Base-by-base conservation (phyloP, 2,329 filamentous ascomycete genomes). In the Colletotrichum tropicale region DNA sequence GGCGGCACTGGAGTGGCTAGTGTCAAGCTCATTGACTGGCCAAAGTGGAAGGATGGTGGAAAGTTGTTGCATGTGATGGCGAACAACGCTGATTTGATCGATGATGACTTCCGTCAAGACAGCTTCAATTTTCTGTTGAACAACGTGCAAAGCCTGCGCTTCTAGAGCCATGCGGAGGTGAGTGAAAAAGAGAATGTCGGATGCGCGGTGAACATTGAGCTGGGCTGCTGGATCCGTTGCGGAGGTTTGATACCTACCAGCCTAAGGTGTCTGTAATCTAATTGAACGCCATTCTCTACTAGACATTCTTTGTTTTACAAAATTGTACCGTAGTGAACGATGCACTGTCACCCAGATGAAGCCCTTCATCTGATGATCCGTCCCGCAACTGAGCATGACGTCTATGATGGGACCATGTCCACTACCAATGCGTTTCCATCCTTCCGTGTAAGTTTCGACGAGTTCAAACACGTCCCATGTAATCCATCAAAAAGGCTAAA, bases 11-110 rank as follows among this genome's bases (percentile, higher is more conserved):
- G 74, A 7, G 38, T 18, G 9, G 58, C 74, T 3, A 69, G 52
- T 1, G 64, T 65, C 6, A 71, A 56, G 38, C 75, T 79, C 18
- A 61, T 74, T 6, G 30, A 70, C 7, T 81, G 80, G 76, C 79
- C 79, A 15, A 71, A 87, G 77, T 93, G 90, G 89, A 84, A 81
- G 8, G 70, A 77, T 36, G 71, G 67, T 1, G 62, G 62, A 21
- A 73, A 87, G 78, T 71, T 92, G 80, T 62, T 80, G 66, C 70
- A 77, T 30, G 79, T 80, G 71, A 52, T 38, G 8, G 74, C 74
- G 2, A 52, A 78, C 4, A n/a, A 21, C 3, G 75, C 76, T 3
- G 72, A 69, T 5, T 30, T 80, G 12, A 71, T 77, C 8, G 43
- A 62, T 10, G 79, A 80, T 48, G 58, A 79, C 28, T 80, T 79